These are phyloP conservation scores for Plasmodium blacklocki DNA, from an alignment of 169 alveolate species.

Conservation along the genomic window DNA sequence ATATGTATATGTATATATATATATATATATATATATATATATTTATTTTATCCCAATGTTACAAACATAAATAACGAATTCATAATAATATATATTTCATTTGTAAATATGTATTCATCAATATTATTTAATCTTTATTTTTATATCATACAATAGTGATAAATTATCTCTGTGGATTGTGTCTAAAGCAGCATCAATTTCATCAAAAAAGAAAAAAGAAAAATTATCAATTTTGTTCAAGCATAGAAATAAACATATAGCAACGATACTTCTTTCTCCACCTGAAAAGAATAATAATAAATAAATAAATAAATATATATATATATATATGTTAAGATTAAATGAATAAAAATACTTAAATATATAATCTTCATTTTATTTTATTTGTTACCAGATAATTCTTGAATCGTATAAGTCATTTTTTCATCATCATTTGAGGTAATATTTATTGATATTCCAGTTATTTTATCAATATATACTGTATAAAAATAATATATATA, in stretches of 20 bases:
- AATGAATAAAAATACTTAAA: neutral
- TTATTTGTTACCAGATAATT: constrained; percentile 50
- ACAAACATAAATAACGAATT: too few relatives aligned
- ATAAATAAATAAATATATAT: neutral
- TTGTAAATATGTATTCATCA: neutral
- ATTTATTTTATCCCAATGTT: neutral
- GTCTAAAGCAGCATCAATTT: constrained; percentile 74
- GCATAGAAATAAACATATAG: constrained; percentile 62
- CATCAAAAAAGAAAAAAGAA: constrained; percentile 76
- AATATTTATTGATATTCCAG: constrained; percentile 71
- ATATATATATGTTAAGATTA: neutral
- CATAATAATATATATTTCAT: too few relatives aligned
- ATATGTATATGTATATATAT: neutral
- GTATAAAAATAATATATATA: constrained; percentile 2
- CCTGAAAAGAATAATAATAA: constrained; percentile 46
- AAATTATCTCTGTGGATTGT: constrained; percentile 73
- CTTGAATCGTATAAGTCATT: constrained; percentile 71
- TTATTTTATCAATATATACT: constrained; percentile 68
- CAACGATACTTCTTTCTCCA: constrained; percentile 74
- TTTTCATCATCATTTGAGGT: constrained; percentile 71
- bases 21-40: too few relatives aligned
- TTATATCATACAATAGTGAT: constrained; percentile 42
- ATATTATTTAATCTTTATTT: neutral
- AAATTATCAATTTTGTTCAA: constrained; percentile 72
- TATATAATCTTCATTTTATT: neutral